These are phyloP conservation scores for Solanum hybrid DNA, from an alignment of 305 asterid species.

Conservation along the genomic window DNA sequence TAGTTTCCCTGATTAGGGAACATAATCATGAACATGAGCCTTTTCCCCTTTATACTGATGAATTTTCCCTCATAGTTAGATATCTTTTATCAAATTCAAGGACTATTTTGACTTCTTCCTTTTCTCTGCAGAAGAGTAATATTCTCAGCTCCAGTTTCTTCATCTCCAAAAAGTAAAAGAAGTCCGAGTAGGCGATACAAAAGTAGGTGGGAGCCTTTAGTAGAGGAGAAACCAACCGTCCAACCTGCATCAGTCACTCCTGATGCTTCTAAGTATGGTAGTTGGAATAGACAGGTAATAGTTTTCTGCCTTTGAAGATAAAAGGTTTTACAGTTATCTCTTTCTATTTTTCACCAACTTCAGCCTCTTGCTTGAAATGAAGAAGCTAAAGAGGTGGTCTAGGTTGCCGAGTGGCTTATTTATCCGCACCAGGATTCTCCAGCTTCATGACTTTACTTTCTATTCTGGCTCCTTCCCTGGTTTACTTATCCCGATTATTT, in stretches of 20 bases:
- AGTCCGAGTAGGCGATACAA: constrained; percentile 80
- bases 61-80: not conserved
- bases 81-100: not conserved
- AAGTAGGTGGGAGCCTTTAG: constrained; percentile 96
- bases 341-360: not conserved
- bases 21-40: not conserved
- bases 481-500: not conserved
- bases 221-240: constrained; percentile 52
- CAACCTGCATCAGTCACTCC: constrained; percentile 34
- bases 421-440: not conserved
- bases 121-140: constrained; percentile 35
- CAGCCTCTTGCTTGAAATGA: not conserved
- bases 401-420: not conserved
- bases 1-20: not conserved
- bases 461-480: not conserved
- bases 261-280: constrained; percentile 45
- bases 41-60: not conserved
- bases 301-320: not conserved
- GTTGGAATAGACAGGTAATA: constrained; percentile 81
- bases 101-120: constrained; percentile 7
- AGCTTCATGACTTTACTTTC: not conserved
- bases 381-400: not conserved
- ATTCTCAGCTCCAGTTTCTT: constrained; percentile 35
- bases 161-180: constrained; percentile 43
- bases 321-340: not conserved